Conservation (phyloP, 495 filamentous ascomycete genomes). For the Neurospora sp. region DNA sequence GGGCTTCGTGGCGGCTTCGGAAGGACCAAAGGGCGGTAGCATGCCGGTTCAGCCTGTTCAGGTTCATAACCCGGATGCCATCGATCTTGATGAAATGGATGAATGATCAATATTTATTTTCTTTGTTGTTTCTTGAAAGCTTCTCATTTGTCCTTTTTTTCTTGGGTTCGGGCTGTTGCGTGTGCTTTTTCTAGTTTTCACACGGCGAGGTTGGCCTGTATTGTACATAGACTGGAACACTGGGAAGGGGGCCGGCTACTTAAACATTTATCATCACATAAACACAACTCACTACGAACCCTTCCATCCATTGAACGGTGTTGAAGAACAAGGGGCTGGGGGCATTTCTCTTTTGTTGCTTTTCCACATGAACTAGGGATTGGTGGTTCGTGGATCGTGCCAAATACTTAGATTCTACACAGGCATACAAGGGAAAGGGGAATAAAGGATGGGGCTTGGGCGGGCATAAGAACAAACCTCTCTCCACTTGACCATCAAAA, state of each 20-base stretch:
- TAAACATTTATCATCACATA: not conserved
- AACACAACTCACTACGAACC: not conserved
- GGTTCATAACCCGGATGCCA: constrained; percentile 78
- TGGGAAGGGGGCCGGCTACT: not conserved
- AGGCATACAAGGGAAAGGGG: not conserved
- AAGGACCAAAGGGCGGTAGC: constrained; percentile 60
- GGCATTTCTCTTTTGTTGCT: not conserved
- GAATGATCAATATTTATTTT: constrained; percentile 21
- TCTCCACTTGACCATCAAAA: not conserved
- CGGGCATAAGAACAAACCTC: not conserved
- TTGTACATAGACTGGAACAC: not conserved
- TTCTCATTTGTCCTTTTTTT: not conserved
- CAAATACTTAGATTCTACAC: not conserved
- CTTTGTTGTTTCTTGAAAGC: not conserved
- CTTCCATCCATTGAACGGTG: not conserved
- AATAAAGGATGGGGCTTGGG: not conserved
- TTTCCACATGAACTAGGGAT: not conserved
- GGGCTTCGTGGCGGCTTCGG: constrained; percentile 84
- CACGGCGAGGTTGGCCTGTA: not conserved
- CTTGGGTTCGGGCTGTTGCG: not conserved
- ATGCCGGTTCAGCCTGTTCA: constrained; percentile 35
- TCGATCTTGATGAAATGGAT: constrained; percentile 65
- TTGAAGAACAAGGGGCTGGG: not conserved
- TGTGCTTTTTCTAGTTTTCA: not conserved
- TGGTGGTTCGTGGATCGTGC: not conserved